Conservation (phyloP, 2,329 filamentous ascomycete species). For the Tolypocladium endophyticum region DNA sequence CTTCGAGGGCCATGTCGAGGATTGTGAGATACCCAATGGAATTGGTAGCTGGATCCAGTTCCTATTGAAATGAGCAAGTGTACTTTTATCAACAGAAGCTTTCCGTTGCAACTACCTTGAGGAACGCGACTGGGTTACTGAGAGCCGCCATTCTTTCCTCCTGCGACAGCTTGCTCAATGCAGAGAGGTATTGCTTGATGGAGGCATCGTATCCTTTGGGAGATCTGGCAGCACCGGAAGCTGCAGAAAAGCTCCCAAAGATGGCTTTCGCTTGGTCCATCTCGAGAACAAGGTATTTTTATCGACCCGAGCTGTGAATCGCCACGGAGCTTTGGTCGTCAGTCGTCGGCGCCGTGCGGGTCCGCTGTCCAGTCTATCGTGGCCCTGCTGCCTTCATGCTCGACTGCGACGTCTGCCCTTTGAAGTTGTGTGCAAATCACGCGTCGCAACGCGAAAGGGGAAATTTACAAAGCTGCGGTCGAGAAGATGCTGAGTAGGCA, state of each 20-base stretch:
- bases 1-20: slow-evolving; percentile 27
- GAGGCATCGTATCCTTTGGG: slow-evolving; percentile 27
- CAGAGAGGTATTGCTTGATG: slow-evolving; percentile 25
- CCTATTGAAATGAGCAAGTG: slow-evolving; percentile 17
- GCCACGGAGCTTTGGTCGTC: neutral
- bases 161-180: slow-evolving; percentile 26
- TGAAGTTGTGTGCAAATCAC: neutral
- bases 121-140: slow-evolving; percentile 23
- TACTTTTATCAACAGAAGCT: too few relatives aligned
- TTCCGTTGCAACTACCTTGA: slow-evolving; percentile 23
- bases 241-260: slow-evolving; percentile 32
- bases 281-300: neutral
- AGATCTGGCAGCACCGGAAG: slow-evolving; percentile 12
- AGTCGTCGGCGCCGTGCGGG: neutral
- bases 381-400: neutral
- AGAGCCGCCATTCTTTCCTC: slow-evolving; percentile 20
- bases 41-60: slow-evolving; percentile 35
- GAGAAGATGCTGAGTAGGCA: neutral
- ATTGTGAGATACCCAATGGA: slow-evolving; percentile 41
- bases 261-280: slow-evolving; percentile 19
- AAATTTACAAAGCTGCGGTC: neutral
- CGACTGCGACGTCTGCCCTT: neutral
- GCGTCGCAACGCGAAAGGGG: neutral
- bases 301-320: neutral
- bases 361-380: neutral